Percentiles rank a stretch among this genome's conserved stretches.
Evolutionary conservation across 257 asterid species (phyloP).

Genomic region (Fraxinus americana): DNA sequence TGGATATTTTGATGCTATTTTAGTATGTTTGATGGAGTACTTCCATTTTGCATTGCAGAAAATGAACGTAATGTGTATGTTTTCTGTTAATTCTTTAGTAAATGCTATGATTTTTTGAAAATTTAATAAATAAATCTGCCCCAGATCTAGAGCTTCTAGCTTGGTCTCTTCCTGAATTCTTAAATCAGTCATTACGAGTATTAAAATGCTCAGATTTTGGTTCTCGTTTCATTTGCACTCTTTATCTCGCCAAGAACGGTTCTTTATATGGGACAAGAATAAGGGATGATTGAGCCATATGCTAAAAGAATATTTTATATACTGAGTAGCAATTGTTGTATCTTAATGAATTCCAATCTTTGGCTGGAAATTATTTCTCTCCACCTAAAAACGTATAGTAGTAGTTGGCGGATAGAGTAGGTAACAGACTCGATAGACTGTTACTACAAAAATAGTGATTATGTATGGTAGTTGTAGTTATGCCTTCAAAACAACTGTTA

Average conservation of each 20-base stretch:
- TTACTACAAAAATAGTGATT: too few relatives aligned
- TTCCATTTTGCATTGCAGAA: background rate
- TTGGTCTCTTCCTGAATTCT: background rate
- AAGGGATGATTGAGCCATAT: too few relatives aligned
- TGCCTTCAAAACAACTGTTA: too few relatives aligned
- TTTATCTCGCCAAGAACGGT: too few relatives aligned
- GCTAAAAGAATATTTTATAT: too few relatives aligned
- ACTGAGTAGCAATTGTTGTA: background rate
- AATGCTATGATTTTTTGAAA: too few relatives aligned
- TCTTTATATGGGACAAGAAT: too few relatives aligned
- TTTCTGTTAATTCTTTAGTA: too few relatives aligned
- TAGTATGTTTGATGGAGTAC: background rate
- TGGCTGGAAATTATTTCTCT: background rate
- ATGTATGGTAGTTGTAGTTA: too few relatives aligned
- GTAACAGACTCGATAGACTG: background rate
- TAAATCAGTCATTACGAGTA: background rate
- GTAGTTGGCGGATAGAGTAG: background rate
- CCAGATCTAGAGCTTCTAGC: background rate
- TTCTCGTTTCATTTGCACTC: too few relatives aligned
- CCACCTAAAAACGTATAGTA: too few relatives aligned
- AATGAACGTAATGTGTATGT: background rate
- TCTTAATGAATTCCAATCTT: background rate
- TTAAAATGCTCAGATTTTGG: background rate
- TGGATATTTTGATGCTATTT: background rate
- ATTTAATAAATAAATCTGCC: too few relatives aligned